phyloP scores from a whole-genome alignment of 2,329 filamentous ascomycete species.

The Venturia effusa region DNA sequence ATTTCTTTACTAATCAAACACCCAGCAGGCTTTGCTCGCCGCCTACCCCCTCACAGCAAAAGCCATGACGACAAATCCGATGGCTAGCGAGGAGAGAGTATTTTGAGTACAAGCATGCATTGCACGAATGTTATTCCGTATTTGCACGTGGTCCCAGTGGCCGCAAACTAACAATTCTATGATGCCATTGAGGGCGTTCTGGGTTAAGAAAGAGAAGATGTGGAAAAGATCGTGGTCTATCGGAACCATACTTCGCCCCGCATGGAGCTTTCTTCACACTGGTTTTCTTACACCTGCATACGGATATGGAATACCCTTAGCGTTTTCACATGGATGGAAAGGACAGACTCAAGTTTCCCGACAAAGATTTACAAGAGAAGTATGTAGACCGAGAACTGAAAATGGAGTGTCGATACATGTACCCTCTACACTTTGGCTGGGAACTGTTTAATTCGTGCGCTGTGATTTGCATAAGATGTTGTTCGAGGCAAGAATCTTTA shows the following conservation, averaged over 20 bases:
- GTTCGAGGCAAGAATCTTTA: too few relatives aligned
- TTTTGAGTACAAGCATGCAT: neutral
- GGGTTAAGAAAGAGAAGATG: neutral
- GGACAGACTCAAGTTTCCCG: neutral
- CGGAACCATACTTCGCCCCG: neutral
- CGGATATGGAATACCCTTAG: neutral
- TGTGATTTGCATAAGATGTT: neutral
- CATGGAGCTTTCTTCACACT: neutral
- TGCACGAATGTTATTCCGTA: too few relatives aligned
- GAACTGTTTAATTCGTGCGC: neutral
- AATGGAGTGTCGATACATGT: neutral
- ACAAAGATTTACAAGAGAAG: neutral
- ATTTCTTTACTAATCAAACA: neutral
- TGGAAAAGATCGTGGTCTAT: neutral
- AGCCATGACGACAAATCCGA: neutral
- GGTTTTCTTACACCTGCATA: neutral
- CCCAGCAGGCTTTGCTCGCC: neutral
- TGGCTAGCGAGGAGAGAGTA: neutral
- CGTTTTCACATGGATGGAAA: neutral
- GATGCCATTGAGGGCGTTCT: neutral
- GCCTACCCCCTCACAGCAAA: neutral
- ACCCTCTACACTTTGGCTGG: neutral
- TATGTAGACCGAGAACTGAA: neutral
- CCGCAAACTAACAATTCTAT: neutral
- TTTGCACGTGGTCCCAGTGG: neutral